Percentiles rank a stretch among this genome's conserved stretches.
These are phyloP conservation scores for Fusarium decemcellulare DNA, from an alignment of 2,329 filamentous ascomycete genomes.

Conservation along the genomic window DNA sequence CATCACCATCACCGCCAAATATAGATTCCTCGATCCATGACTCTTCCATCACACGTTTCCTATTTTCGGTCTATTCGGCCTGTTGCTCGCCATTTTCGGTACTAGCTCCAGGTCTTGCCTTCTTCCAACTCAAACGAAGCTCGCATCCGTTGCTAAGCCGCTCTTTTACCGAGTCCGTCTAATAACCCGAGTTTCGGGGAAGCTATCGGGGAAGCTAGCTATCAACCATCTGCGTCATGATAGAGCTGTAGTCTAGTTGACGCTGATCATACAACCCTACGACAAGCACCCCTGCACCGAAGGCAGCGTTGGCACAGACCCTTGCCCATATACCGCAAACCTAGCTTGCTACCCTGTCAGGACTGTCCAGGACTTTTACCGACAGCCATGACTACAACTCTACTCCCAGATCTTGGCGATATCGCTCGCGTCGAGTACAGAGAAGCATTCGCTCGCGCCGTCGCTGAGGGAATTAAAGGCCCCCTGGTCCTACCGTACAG, in stretches of 20 bases:
- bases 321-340: conserved; percentile 4
- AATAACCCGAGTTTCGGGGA: no score
- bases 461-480: conserved; percentile 56
- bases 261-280: conserved; percentile 25
- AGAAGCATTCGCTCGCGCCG: conserved; percentile 52
- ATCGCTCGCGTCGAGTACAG: conserved; percentile 52
- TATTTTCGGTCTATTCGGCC: neutral
- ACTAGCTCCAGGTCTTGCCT: neutral
- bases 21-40: conserved; percentile 28
- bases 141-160: neutral
- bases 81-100: no score
- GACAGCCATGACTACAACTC: conserved; percentile 20
- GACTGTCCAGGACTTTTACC: neutral
- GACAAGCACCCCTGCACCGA: conserved; percentile 2
- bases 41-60: conserved; percentile 21
- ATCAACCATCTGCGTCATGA: conserved; percentile 28
- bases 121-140: neutral
- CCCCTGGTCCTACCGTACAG: conserved; percentile 69
- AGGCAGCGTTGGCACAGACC: neutral
- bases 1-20: conserved; percentile 16
- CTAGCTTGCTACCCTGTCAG: neutral
- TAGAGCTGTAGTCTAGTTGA: conserved; percentile 4
- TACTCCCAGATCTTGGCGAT: conserved; percentile 42
- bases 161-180: conserved; percentile 8
- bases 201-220: neutral